Conservation (phyloP, 345 rosid species). For the Gynandropsis gynandra region DNA sequence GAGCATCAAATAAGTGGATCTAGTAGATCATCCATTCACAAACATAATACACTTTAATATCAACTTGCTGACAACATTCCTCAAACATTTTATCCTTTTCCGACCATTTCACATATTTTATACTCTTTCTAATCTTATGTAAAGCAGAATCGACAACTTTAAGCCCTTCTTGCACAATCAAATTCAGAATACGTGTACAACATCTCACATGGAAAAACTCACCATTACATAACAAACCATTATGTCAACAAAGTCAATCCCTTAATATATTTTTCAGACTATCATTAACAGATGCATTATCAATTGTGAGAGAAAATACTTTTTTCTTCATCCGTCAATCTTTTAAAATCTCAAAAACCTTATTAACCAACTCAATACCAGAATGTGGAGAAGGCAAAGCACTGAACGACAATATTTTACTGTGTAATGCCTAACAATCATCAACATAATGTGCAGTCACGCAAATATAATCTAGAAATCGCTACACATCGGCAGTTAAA, state of each 20-base stretch:
- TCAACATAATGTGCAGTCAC: neutral
- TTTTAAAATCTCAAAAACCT: constrained; percentile 1
- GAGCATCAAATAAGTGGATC: neutral
- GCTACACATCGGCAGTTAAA: too few relatives aligned
- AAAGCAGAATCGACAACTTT: neutral
- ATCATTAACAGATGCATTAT: constrained; percentile 14
- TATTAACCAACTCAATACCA: constrained; percentile 1
- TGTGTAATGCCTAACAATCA: too few relatives aligned
- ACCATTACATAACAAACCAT: constrained; percentile 8
- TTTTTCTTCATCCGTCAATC: constrained; percentile 11
- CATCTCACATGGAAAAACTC: neutral
- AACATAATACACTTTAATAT: neutral
- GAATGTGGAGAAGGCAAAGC: constrained; percentile 7
- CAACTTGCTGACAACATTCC: neutral
- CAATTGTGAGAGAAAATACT: constrained; percentile 2
- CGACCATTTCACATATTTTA: constrained; percentile 1
- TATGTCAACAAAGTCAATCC: constrained; percentile 1
- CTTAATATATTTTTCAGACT: constrained; percentile 7
- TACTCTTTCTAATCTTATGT: neutral
- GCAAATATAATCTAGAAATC: too few relatives aligned
- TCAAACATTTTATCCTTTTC: neutral
- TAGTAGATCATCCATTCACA: neutral
- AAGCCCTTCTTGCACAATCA: neutral
- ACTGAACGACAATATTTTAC: neutral
- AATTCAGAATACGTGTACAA: neutral